phyloP scores from a whole-genome alignment of 1,284 basidiomycete genomes.

The Cutaneotrichosporon sp. region DNA sequence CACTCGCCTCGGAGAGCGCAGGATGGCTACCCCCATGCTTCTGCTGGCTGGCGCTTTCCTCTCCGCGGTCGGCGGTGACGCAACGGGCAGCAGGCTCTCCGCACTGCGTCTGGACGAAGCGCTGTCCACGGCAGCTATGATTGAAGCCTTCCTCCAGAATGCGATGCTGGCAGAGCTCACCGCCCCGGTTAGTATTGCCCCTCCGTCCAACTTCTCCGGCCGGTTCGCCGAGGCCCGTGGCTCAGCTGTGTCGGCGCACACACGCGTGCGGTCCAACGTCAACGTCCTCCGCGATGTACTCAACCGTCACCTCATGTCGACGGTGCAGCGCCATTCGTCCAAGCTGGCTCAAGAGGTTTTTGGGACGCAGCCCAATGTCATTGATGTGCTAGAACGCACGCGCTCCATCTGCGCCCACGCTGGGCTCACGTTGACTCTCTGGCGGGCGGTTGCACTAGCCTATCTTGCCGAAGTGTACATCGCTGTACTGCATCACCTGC shows the following conservation, averaged over 20 bases:
- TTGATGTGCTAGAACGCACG: neutral
- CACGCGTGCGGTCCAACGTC: constrained; percentile 1
- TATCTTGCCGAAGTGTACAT: constrained; percentile 2
- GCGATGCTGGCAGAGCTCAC: neutral
- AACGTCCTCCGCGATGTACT: constrained; percentile 1
- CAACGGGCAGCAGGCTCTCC: neutral
- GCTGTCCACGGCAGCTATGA: neutral
- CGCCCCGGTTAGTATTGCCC: neutral
- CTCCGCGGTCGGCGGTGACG: neutral
- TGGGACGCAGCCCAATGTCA: neutral
- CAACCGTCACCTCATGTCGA: neutral
- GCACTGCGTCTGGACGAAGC: neutral
- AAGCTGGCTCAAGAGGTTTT: constrained; percentile 1
- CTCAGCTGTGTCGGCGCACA: neutral
- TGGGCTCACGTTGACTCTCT: neutral
- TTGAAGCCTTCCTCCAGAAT: constrained; percentile 1
- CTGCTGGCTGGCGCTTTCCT: constrained; percentile 1
- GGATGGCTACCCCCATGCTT: constrained; percentile 1
- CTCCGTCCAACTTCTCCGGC: neutral
- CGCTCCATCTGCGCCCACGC: neutral
- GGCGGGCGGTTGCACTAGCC: neutral
- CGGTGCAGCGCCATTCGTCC: neutral
- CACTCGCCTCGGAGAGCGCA: neutral
- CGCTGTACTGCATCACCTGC: neutral
- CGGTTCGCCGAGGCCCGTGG: constrained; percentile 1